Evolutionary conservation across 2,329 filamentous ascomycete species (phyloP).

Genomic region (Fusarium sp.): DNA sequence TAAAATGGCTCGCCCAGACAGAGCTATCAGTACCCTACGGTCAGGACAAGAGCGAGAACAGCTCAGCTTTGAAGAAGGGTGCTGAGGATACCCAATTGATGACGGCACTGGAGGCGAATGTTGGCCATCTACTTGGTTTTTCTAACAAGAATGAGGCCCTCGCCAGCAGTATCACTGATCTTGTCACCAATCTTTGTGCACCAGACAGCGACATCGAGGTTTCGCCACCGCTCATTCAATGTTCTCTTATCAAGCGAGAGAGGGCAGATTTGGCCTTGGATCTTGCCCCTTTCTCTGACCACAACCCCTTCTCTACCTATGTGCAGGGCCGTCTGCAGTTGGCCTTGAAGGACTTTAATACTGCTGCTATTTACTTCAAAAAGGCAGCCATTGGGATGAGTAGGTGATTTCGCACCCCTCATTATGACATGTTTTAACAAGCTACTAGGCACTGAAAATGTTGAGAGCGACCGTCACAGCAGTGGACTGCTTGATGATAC

Average conservation of each 20-base stretch:
- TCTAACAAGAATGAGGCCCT: conserved; percentile 62
- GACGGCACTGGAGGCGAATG: conserved; percentile 67
- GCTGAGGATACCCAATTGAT: conserved; percentile 59
- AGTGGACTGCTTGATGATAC: conserved; percentile 77
- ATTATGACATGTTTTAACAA: conserved; percentile 41
- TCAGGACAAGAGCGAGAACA: conserved; percentile 50
- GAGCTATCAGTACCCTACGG: conserved; percentile 62
- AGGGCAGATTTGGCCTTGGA: conserved; percentile 68
- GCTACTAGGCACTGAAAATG: conserved; percentile 55
- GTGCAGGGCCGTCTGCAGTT: conserved; percentile 84
- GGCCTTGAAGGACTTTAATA: conserved; percentile 74
- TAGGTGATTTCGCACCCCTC: conserved; percentile 57
- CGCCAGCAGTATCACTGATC: conserved; percentile 69
- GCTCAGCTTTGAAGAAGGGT: conserved; percentile 51
- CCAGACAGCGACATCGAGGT: conserved; percentile 72
- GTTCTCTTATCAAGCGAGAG: conserved; percentile 66
- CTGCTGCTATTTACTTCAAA: conserved; percentile 79
- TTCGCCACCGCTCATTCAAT: conserved; percentile 68
- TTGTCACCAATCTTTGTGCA: conserved; percentile 72
- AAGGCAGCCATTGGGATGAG: conserved; percentile 85
- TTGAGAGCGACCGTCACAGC: conserved; percentile 63
- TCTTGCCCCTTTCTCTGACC: conserved; percentile 63
- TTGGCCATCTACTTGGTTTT: conserved; percentile 71
- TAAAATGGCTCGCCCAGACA: conserved; percentile 72
- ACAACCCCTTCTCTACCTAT: conserved; percentile 75